These are phyloP conservation scores for Lophiotrema nucula DNA, from an alignment of 495 filamentous ascomycete genomes.

Conservation along the genomic window DNA sequence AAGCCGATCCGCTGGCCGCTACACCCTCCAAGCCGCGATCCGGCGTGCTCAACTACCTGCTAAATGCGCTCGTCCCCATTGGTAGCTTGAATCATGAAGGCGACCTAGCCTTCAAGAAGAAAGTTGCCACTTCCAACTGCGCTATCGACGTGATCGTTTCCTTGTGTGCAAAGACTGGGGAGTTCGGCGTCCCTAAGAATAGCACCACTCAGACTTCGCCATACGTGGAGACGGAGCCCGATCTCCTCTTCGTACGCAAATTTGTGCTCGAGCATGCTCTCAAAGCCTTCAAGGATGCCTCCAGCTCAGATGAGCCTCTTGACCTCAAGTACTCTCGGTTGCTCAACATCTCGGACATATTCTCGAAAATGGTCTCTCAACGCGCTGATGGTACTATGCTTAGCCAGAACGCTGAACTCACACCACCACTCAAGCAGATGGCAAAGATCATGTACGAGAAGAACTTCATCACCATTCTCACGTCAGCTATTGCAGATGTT, in stretches of 20 bases:
- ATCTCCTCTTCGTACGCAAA: conserved; percentile 85
- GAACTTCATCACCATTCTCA: conserved; percentile 83
- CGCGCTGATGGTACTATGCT: conserved; percentile 55
- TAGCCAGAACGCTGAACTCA: conserved; percentile 42
- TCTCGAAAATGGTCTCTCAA: conserved; percentile 86
- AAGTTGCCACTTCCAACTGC: conserved; percentile 74
- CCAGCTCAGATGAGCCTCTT: conserved; percentile 71
- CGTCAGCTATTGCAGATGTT: conserved; percentile 90
- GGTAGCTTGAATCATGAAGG: conserved; percentile 74
- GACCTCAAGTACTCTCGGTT: conserved; percentile 84
- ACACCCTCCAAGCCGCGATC: conserved; percentile 94
- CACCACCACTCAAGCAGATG: conserved; percentile 67
- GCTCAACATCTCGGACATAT: conserved; percentile 82
- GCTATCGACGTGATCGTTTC: conserved; percentile 82
- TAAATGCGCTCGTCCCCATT: conserved; percentile 79
- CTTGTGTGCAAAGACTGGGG: conserved; percentile 81
- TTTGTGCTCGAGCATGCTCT: conserved; percentile 93
- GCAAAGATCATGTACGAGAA: conserved; percentile 97
- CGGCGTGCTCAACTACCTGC: conserved; percentile 86
- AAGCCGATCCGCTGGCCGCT: conserved; percentile 73
- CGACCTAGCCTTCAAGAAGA: conserved; percentile 75
- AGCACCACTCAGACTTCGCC: conserved; percentile 54
- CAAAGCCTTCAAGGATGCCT: conserved; percentile 88
- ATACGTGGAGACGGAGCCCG: conserved; percentile 68
- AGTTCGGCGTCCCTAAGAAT: conserved; percentile 52